These are phyloP conservation scores for Colletotrichum truncatum DNA, from an alignment of 2,329 filamentous ascomycete genomes.

Conservation along the genomic window DNA sequence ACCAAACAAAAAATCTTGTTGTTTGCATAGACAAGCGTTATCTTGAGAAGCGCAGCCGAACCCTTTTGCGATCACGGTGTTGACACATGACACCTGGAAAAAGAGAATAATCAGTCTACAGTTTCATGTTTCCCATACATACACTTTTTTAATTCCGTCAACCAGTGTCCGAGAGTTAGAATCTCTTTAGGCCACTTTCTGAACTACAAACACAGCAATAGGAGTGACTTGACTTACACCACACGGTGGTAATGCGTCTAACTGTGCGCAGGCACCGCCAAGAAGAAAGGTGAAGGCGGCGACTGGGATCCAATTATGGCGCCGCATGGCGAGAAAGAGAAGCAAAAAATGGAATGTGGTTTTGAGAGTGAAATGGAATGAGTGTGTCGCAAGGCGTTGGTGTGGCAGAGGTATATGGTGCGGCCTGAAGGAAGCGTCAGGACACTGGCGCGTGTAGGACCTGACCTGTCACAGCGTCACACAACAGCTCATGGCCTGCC, in stretches of 20 bases:
- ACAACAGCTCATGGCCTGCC: slow-evolving; percentile 22
- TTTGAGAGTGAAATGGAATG: not conserved
- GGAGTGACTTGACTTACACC: no score
- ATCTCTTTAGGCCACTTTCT: no score
- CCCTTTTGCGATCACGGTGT: slow-evolving; percentile 29
- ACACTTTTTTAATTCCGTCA: not conserved
- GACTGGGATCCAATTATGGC: not conserved
- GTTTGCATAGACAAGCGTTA: slow-evolving; percentile 50
- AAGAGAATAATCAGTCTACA: not conserved
- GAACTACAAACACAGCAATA: no score
- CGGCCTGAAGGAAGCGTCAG: not conserved
- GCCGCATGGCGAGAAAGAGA: not conserved
- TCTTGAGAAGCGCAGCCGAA: slow-evolving; percentile 39
- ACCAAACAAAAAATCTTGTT: slow-evolving; percentile 43
- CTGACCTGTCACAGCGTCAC: slow-evolving; percentile 17
- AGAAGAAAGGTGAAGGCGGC: not conserved
- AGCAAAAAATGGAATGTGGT: not conserved
- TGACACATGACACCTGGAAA: slow-evolving; percentile 24
- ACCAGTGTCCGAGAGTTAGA: no score
- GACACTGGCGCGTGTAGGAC: slow-evolving; percentile 7
- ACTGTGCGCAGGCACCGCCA: slow-evolving; percentile 9
- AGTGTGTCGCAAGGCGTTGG: not conserved
- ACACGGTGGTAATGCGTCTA: slow-evolving; percentile 25
- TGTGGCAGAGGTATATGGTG: not conserved
- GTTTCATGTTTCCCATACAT: not conserved